Conservation (phyloP, 768 basidiomycete species). For the Kondoa subrosea region DNA sequence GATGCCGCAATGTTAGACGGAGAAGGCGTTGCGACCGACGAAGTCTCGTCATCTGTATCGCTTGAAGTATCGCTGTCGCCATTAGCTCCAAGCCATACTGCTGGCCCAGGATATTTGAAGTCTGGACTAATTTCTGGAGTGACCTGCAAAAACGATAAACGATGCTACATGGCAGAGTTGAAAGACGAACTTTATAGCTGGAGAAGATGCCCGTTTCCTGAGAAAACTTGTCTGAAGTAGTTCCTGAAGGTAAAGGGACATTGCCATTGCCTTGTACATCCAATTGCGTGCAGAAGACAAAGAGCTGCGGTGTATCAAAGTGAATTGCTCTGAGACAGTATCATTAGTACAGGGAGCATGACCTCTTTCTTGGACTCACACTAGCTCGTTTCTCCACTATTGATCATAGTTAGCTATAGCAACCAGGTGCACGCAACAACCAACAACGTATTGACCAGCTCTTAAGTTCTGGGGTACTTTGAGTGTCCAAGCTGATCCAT, state of each 20-base stretch:
- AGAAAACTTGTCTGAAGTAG: background rate
- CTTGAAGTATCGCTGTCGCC: no score
- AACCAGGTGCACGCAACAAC: background rate
- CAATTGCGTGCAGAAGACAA: background rate
- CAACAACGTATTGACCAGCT: background rate
- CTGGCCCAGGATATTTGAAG: no score
- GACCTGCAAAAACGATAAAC: no score
- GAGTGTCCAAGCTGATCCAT: background rate
- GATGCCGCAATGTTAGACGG: no score
- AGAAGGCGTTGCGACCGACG: no score
- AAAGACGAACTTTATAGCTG: no score
- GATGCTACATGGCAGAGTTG: no score
- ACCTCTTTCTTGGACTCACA: background rate
- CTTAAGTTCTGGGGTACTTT: background rate
- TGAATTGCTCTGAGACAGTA: background rate
- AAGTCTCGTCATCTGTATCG: no score
- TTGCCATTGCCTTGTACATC: background rate
- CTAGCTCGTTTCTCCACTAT: background rate
- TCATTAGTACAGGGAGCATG: no score
- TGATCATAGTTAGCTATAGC: background rate
- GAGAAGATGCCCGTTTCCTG: no score
- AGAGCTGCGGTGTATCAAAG: background rate
- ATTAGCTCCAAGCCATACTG: no score
- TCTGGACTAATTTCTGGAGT: no score
- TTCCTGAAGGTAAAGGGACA: background rate